These are phyloP conservation scores for Samsoniella hepiali DNA, from an alignment of 2,329 filamentous ascomycete genomes.

Conservation along the genomic window DNA sequence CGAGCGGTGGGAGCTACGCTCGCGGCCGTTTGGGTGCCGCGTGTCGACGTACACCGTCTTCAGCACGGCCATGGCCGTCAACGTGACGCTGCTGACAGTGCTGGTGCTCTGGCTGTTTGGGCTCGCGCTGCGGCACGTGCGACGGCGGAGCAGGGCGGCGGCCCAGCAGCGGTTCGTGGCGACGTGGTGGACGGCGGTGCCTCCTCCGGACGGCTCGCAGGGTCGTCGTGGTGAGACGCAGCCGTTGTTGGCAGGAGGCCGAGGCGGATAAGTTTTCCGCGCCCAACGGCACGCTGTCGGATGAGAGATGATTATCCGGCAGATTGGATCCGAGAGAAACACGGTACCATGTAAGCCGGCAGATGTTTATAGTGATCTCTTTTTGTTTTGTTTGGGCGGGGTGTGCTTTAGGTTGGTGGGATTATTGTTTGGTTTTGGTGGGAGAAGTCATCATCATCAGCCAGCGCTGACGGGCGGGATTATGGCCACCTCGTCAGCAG, in stretches of 20 bases:
- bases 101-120: constrained; percentile 24
- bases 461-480: constrained; percentile 88
- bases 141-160: constrained; percentile 2
- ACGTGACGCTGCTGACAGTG: constrained; percentile 29
- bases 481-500: constrained; percentile 80
- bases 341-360: not conserved
- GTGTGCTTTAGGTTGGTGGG: too few relatives aligned
- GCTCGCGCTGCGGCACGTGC: constrained; percentile 6
- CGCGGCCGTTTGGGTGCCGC: constrained; percentile 34
- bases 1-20: constrained; percentile 38
- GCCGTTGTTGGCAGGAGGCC: constrained; percentile 22
- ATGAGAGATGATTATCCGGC: not conserved
- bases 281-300: not conserved
- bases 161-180: not conserved
- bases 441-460: constrained; percentile 36
- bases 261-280: constrained; percentile 10
- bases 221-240: constrained; percentile 19
- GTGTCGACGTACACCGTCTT: constrained; percentile 36
- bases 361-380: not conserved
- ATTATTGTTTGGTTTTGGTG: too few relatives aligned
- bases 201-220: not conserved
- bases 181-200: constrained; percentile 8
- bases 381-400: not conserved
- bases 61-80: constrained; percentile 28
- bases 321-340: not conserved